A percentile compares a stretch with the other conserved stretches of the same genome.
Conservation (phyloP, 2,329 filamentous ascomycete species). For the Fusarium buxicola region DNA sequence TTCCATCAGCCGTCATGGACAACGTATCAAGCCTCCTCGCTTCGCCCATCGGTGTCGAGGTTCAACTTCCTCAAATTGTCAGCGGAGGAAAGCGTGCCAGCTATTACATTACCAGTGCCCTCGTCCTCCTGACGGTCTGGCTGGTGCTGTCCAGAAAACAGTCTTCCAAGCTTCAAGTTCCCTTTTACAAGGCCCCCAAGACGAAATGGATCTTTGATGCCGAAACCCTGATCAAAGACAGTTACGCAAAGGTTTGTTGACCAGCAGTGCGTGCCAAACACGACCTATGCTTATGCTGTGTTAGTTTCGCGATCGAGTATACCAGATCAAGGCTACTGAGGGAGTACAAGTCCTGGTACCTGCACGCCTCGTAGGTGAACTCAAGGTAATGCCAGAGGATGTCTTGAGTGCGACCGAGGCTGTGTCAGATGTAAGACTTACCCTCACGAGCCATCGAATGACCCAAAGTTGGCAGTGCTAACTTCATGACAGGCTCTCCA, state of each 20-base stretch:
- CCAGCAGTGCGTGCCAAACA: neutral
- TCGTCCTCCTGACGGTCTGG: slow-evolving; percentile 54
- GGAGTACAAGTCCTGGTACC: slow-evolving; percentile 62
- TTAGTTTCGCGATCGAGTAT: slow-evolving; percentile 61
- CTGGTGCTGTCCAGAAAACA: slow-evolving; percentile 52
- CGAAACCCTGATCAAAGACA: slow-evolving; percentile 60
- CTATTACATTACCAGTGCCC: slow-evolving; percentile 56
- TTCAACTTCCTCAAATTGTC: slow-evolving; percentile 38
- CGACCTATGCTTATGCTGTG: slow-evolving; percentile 31
- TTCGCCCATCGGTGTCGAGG: slow-evolving; percentile 28
- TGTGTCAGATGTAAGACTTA: slow-evolving; percentile 56
- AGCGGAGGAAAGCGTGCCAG: slow-evolving; percentile 49
- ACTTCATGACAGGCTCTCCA: slow-evolving; percentile 56
- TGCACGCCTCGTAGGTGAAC: slow-evolving; percentile 57
- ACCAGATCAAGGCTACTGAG: slow-evolving; percentile 64
- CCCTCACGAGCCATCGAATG: neutral
- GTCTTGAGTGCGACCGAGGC: slow-evolving; percentile 61
- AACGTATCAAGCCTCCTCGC: slow-evolving; percentile 37
- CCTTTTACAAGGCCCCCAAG: slow-evolving; percentile 61
- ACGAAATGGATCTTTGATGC: slow-evolving; percentile 64
- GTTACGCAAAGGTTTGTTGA: slow-evolving; percentile 59
- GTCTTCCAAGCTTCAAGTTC: slow-evolving; percentile 51
- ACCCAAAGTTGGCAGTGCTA: neutral
- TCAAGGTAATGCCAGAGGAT: slow-evolving; percentile 62
- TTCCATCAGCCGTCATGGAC: too few relatives aligned